Evolutionary conservation across 768 basidiomycete genomes (phyloP), one percentile per base, ranked within the genome.

Genomic region (Pleurotus pulmonarius): DNA sequence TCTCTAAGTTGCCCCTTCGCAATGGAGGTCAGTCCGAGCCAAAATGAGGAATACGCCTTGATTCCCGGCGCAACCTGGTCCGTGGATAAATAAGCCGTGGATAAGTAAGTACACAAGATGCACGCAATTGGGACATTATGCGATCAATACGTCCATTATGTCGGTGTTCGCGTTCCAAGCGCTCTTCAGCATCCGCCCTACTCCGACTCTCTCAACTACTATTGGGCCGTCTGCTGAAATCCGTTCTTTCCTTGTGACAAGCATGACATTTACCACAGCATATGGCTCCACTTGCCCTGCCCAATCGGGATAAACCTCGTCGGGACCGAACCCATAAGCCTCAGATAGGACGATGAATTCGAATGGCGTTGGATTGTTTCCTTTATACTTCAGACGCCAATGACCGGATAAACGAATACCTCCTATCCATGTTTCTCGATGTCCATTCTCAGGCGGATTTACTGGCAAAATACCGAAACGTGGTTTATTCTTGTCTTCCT

Each of bases 101-200:
- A 34, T 11, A 34, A 34, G 29, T 29, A 11, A 29, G 29, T 34
- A 34, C 29, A 34, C 11, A 11, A 11, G 29, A 20, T 20, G 20
- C 20, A 20, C 20, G 20, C 20, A 20, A 20, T 20, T 20, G 20
- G 20, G 20, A 20, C 20, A 20, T 48, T 29, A 48, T 15, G 25
- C 22, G 15, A 48, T 25, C 8, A 26, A 24, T 15, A 48, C 22
- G 25, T 48, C 46, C 15, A 2, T 15, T 22, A 29, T 20, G 9
- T 48, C 3, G 15, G 1, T 5, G 15, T 29, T 15, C 15, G 16
- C 25, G 15, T 48, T 29, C 49, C 49, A 49, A 49, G 34, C 49
- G 37, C 29, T 37, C 29, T 49, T 49, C 49, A 49, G 26, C 49
- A 49, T 49, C 20, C 49, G 24, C 7, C 49, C 49, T 29, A 49